Conservation (phyloP, 2,329 filamentous ascomycete genomes). For the Diatrype stigma region DNA sequence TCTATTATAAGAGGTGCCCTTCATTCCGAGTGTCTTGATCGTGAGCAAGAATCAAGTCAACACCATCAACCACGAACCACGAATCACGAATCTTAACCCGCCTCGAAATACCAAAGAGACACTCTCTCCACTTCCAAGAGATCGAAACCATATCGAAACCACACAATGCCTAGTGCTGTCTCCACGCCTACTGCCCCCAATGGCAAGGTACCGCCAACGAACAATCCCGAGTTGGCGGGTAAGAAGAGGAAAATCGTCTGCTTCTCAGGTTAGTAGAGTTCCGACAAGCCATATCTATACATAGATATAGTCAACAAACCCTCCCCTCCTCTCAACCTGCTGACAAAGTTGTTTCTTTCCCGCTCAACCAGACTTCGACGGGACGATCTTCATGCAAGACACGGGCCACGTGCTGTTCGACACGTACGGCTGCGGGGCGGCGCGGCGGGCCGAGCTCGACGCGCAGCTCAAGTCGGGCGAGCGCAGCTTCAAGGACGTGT, state of each 20-base stretch:
- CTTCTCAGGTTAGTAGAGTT: slow-evolving; percentile 45
- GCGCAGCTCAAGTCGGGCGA: slow-evolving; percentile 62
- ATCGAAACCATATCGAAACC: not conserved
- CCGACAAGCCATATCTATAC: too few relatives aligned
- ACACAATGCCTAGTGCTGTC: slow-evolving; percentile 36
- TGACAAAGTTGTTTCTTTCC: too few relatives aligned
- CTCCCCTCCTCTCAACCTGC: too few relatives aligned
- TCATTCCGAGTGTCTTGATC: too few relatives aligned
- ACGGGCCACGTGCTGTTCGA: slow-evolving; percentile 68
- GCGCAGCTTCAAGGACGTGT: slow-evolving; percentile 65
- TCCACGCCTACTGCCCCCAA: slow-evolving; percentile 26
- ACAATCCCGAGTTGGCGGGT: slow-evolving; percentile 25
- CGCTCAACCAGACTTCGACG: slow-evolving; percentile 57
- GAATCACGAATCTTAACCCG: too few relatives aligned
- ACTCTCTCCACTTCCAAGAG: not conserved
- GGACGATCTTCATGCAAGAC: slow-evolving; percentile 69
- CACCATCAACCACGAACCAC: too few relatives aligned
- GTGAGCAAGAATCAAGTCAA: not conserved
- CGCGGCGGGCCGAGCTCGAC: slow-evolving; percentile 53
- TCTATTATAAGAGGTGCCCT: too few relatives aligned
- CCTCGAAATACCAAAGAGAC: not conserved
- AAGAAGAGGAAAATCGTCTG: slow-evolving; percentile 54
- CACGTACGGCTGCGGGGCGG: slow-evolving; percentile 57
- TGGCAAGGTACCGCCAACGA: slow-evolving; percentile 24
- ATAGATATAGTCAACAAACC: too few relatives aligned